Evolutionary conservation across 768 basidiomycete genomes (phyloP).

Genomic region (Macrolepiota fuliginosa): DNA sequence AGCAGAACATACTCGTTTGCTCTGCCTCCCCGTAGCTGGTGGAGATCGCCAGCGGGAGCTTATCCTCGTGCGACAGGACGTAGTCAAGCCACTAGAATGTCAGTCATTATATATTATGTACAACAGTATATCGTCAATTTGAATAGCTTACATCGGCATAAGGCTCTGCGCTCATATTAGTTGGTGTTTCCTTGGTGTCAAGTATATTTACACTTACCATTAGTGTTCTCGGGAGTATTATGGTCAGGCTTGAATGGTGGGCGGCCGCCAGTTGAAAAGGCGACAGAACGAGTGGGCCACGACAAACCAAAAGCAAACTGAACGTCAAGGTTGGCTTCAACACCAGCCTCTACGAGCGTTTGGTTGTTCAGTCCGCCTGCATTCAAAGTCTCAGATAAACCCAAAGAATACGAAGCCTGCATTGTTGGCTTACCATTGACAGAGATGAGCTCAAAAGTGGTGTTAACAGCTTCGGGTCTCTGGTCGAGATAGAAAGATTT

Average conservation of each 20-base stretch:
- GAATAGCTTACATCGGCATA: slow-evolving; percentile 17
- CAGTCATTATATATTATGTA: background rate
- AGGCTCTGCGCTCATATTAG: slow-evolving; percentile 14
- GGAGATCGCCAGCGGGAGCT: slow-evolving; percentile 58
- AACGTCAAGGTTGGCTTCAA: slow-evolving; percentile 66
- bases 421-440: slow-evolving; percentile 45
- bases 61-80: slow-evolving; percentile 39
- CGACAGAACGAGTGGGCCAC: slow-evolving; percentile 55
- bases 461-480: slow-evolving; percentile 43
- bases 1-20: slow-evolving; percentile 51
- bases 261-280: slow-evolving; percentile 60
- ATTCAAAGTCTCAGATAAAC: background rate
- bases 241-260: slow-evolving; percentile 57
- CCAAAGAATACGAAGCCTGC: background rate
- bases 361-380: slow-evolving; percentile 64
- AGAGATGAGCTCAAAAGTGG: slow-evolving; percentile 51
- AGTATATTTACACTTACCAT: slow-evolving; percentile 24
- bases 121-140: background rate
- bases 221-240: slow-evolving; percentile 34
- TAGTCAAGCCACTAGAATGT: slow-evolving; percentile 52
- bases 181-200: background rate
- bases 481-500: slow-evolving; percentile 48
- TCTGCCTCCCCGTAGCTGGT: slow-evolving; percentile 76
- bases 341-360: slow-evolving; percentile 46
- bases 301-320: slow-evolving; percentile 68